Evolutionary conservation across 2,329 filamentous ascomycete species (phyloP).

Genomic region (Penicillium freii): DNA sequence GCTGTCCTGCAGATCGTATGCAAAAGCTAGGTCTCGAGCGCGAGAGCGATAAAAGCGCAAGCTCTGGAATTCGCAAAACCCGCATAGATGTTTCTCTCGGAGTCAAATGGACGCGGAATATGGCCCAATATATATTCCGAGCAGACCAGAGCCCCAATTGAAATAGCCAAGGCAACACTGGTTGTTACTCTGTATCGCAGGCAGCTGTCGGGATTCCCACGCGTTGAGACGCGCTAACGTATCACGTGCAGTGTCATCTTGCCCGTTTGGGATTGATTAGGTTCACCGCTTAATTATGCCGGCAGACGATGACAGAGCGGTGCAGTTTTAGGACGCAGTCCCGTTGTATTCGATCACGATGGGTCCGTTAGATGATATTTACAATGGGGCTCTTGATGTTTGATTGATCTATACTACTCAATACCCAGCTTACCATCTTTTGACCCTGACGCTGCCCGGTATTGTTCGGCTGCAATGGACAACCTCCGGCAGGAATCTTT

Average conservation of each 20-base stretch:
- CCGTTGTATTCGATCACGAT: slow-evolving; percentile 8
- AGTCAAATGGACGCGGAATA: neutral
- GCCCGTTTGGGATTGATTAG: slow-evolving; percentile 2
- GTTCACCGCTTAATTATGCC: slow-evolving; percentile 22
- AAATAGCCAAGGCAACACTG: slow-evolving; percentile 4
- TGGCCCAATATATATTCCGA: slow-evolving; percentile 3
- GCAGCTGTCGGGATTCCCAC: slow-evolving; percentile 3
- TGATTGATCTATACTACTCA: neutral
- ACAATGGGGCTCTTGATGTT: neutral
- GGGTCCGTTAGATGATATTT: neutral
- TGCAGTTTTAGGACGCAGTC: slow-evolving; percentile 7
- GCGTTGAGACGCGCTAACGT: slow-evolving; percentile 7
- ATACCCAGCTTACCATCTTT: neutral
- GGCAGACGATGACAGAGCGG: slow-evolving; percentile 29
- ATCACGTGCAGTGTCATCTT: slow-evolving; percentile 21
- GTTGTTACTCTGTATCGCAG: neutral
- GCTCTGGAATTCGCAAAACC: slow-evolving; percentile 6
- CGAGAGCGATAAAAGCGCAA: slow-evolving; percentile 19
- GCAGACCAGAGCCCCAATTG: neutral
- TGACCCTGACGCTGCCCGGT: neutral
- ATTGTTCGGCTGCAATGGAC: slow-evolving; percentile 31
- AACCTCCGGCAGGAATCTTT: slow-evolving; percentile 42
- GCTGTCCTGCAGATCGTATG: neutral
- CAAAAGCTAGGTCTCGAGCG: slow-evolving; percentile 10
- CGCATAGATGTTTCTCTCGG: slow-evolving; percentile 16